Conservation (phyloP, 2,329 filamentous ascomycete genomes). For the Fusarium hainanense region DNA sequence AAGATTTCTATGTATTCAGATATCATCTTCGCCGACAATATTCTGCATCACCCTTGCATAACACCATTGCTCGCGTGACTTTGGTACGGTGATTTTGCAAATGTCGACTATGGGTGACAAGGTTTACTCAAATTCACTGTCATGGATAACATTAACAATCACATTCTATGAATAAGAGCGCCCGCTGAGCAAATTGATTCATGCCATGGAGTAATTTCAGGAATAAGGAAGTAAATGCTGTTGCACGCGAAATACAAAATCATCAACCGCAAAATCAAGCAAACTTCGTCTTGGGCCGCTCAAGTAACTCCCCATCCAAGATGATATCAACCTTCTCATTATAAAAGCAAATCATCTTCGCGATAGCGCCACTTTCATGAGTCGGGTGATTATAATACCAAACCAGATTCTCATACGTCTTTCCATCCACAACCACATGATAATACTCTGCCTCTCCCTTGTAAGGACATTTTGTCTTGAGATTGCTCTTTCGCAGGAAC, state of each 20-base stretch:
- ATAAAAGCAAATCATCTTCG: conserved; percentile 71
- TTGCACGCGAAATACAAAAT: not conserved
- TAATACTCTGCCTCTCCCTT: conserved; percentile 75
- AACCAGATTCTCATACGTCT: conserved; percentile 61
- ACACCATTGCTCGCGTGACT: not conserved
- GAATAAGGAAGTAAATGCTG: too few relatives aligned
- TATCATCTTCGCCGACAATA: not conserved
- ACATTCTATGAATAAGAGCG: too few relatives aligned
- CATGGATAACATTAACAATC: not conserved
- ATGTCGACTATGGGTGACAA: rapidly evolving
- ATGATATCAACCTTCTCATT: conserved; percentile 75
- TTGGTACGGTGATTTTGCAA: too few relatives aligned
- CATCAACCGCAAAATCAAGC: not conserved
- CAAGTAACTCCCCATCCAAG: conserved; percentile 60
- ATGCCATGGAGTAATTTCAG: not conserved
- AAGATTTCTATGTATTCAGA: not conserved
- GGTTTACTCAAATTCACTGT: not conserved
- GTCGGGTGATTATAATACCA: conserved; percentile 73
- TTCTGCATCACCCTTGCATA: not conserved
- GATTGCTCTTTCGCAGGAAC: conserved; percentile 61
- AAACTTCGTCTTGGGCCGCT: conserved; percentile 47
- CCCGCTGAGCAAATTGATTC: not conserved
- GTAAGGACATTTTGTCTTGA: conserved; percentile 71
- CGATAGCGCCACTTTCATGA: conserved; percentile 65
- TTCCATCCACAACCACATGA: conserved; percentile 59